Evolutionary conservation across 208 protist species (phyloP).

Genomic region (Trypanosomatidae sp.): DNA sequence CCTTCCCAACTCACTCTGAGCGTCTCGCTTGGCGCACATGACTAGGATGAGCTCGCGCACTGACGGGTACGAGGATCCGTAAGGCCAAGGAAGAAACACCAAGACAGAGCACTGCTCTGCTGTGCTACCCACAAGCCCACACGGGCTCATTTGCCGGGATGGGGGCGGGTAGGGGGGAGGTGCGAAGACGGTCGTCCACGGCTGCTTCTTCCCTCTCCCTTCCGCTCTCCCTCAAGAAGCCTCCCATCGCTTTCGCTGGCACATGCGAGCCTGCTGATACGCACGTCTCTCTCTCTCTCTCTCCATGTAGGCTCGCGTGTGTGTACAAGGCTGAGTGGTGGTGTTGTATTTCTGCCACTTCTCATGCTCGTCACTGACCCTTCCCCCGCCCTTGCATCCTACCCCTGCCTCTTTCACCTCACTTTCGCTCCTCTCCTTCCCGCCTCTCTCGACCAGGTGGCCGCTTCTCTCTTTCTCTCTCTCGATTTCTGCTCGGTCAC

Average conservation of each 20-base stretch:
- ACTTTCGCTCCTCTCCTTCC: no score
- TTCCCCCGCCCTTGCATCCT: neutral
- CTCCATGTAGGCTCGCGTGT: neutral
- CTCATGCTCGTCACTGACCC: neutral
- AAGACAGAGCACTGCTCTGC: neutral
- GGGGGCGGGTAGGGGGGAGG: neutral
- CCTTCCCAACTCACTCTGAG: neutral
- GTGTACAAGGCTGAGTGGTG: neutral
- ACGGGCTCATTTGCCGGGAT: neutral
- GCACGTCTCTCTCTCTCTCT: neutral
- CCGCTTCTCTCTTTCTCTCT: neutral
- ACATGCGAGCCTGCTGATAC: neutral
- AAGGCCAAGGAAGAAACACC: neutral
- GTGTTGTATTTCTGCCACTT: neutral
- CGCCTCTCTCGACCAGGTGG: no score
- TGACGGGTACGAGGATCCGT: neutral
- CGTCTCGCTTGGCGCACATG: neutral
- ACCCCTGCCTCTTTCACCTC: neutral
- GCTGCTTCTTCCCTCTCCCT: slow-evolving; percentile 3
- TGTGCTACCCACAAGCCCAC: neutral
- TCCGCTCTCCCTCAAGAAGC: slow-evolving; percentile 1
- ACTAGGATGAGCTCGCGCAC: neutral
- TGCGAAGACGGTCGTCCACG: neutral
- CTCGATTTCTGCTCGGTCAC: neutral
- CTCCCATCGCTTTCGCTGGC: neutral